Conservation (phyloP, 1,139 yeast species). For the Debaryomyces sp. region DNA sequence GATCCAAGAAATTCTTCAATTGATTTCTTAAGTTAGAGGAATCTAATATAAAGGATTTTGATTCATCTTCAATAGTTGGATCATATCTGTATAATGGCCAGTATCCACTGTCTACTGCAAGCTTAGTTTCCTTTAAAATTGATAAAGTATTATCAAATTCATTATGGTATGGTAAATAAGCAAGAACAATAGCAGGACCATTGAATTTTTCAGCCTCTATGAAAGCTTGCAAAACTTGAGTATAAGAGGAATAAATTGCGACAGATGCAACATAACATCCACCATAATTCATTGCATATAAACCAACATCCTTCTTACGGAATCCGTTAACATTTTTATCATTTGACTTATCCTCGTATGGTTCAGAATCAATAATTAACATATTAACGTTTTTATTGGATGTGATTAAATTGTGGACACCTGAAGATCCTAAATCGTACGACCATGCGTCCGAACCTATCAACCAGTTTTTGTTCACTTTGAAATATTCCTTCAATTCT, state of each 20-base stretch:
- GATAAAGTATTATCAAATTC: conserved; percentile 73
- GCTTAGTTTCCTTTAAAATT: conserved; percentile 83
- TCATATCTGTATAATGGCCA: conserved; percentile 94
- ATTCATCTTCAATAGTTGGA: conserved; percentile 54
- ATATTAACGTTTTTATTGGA: conserved; percentile 80
- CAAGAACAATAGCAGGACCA: conserved; percentile 91
- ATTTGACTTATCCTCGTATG: conserved; percentile 51
- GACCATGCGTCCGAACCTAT: conserved; percentile 97
- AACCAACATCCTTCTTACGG: conserved; percentile 91
- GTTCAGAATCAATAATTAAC: conserved; percentile 89
- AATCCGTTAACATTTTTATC: conserved; percentile 32
- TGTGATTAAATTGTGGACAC: conserved; percentile 82
- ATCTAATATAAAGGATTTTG: conserved; percentile 72
- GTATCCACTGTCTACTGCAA: conserved; percentile 88
- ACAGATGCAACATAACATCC: conserved; percentile 91
- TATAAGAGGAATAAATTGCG: conserved; percentile 90
- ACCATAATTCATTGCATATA: conserved; percentile 94
- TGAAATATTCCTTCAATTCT: conserved; percentile 46
- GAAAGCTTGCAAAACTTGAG: conserved; percentile 87
- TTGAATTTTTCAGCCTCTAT: conserved; percentile 84
- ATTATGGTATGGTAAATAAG: conserved; percentile 76
- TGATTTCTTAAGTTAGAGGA: conserved; percentile 81
- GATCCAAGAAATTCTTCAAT: conserved; percentile 77
- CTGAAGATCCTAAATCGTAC: conserved; percentile 88
- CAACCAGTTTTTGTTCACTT: conserved; percentile 68